Evolutionary conservation across 352 stramenopile genomes (phyloP), one percentile per base, ranked within the genome.

Genomic region (Pythium guiyangense): DNA sequence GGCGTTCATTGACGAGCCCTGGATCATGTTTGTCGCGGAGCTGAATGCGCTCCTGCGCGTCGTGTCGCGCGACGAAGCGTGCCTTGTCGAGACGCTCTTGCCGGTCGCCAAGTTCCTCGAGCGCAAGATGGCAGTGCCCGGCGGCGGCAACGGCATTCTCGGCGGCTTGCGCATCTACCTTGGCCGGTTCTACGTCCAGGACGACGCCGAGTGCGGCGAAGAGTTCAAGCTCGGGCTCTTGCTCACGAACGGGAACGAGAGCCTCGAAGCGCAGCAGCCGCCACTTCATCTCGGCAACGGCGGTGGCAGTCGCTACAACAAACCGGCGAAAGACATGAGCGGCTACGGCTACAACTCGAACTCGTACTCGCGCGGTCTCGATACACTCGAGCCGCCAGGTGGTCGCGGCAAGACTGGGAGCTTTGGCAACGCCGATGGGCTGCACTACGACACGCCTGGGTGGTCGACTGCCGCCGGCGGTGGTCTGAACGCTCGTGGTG

Each of bases 1-100:
- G 8, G 73, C 80, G n/a, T 93, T 93, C 58, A 93, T 93, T 51
- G 84, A 93, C 53, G 84, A 91, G 31, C 79, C 75, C 46, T 93
- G 80, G 81, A 81, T 93, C 62, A 77, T 90, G 69, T 87, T 93
- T 60, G 82, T 93, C 43, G 81, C 80, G 0, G 84, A 93, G 52
- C 62, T 93, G 1, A 93, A 93, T 51, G 78, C 84, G 40, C 51
- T 93, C 8, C 59, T 93, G 35, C 80, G 84, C 4, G 69, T 90
- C 14, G 81, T 93, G 18, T 67, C 82, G 42, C 73, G 77, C n/a
- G 65, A 88, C 29, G 71, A 82, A 57, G 57, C 62, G 52, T 69
- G 58, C 10, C 54, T 87, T 14, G 69, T 88, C 14, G 69, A 86
- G 52, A 81, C 77, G 26, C 72, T 92, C 2, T 61, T 85, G 46